phyloP scores from a whole-genome alignment of 768 basidiomycete species.

The Lactarius deliciosus region DNA sequence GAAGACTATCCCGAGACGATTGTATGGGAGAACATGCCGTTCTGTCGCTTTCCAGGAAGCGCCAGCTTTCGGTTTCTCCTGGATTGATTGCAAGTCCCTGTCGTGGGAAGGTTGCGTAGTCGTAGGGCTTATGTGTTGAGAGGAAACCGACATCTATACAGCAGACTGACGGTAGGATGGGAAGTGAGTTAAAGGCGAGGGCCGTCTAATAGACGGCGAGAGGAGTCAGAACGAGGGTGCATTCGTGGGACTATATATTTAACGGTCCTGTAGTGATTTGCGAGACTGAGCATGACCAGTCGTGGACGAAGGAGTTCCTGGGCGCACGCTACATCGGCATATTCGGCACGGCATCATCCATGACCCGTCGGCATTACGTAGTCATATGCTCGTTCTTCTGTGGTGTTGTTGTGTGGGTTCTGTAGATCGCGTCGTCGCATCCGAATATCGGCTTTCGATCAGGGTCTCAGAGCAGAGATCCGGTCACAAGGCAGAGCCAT shows the following conservation, averaged over 20 bases:
- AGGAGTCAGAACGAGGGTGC: background rate
- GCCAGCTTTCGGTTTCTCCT: slow-evolving; percentile 31
- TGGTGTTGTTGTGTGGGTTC: too few species aligned
- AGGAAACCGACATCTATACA: slow-evolving; percentile 6
- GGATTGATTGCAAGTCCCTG: background rate
- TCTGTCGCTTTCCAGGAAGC: slow-evolving; percentile 43
- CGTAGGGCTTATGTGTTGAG: background rate
- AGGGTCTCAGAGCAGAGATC: too few species aligned
- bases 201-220: background rate
- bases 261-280: background rate
- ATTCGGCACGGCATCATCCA: background rate
- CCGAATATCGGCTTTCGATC: too few species aligned
- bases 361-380: background rate
- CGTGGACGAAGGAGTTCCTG: background rate
- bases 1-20: slow-evolving; percentile 44
- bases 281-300: too few species aligned
- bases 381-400: too few species aligned
- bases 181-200: background rate
- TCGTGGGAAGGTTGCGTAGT: background rate
- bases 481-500: too few species aligned
- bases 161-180: background rate
- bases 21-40: slow-evolving; percentile 45
- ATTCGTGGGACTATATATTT: background rate
- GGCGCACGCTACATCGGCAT: background rate
- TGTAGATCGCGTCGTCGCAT: background rate